Evolutionary conservation across 2,329 filamentous ascomycete species (phyloP).

Genomic region (Colletotrichum coccodes): DNA sequence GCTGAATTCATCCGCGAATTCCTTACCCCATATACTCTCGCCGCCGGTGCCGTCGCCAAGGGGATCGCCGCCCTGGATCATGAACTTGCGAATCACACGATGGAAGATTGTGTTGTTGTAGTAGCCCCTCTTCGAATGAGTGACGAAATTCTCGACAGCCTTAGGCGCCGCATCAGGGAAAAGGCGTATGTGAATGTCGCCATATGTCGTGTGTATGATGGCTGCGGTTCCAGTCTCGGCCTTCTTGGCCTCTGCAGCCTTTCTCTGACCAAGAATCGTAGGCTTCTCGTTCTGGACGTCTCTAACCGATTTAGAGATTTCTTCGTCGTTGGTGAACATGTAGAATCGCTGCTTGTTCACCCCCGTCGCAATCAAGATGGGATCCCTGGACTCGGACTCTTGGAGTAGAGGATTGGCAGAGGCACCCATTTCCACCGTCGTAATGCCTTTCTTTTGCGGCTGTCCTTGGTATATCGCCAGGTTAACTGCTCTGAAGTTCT

Average conservation of each 20-base stretch:
- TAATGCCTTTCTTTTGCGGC: constrained; percentile 91
- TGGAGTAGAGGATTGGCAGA: constrained; percentile 92
- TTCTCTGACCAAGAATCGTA: constrained; percentile 69
- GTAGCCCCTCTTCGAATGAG: constrained; percentile 88
- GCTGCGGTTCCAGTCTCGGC: constrained; percentile 82
- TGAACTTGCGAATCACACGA: constrained; percentile 96
- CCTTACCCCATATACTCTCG: constrained; percentile 91
- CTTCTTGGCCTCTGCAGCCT: constrained; percentile 66
- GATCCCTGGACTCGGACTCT: constrained; percentile 90
- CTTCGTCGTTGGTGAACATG: constrained; percentile 94
- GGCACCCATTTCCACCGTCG: constrained; percentile 97
- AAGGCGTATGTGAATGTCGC: constrained; percentile 92
- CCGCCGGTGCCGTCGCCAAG: constrained; percentile 90
- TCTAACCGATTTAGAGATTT: constrained; percentile 83
- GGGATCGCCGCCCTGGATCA: constrained; percentile 92
- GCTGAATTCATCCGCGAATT: constrained; percentile 95
- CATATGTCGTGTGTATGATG: constrained; percentile 89
- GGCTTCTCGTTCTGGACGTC: constrained; percentile 97
- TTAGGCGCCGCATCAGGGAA: constrained; percentile 95
- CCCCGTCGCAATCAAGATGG: constrained; percentile 86
- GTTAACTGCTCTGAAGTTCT: constrained; percentile 85
- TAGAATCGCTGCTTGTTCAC: constrained; percentile 93
- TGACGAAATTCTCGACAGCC: constrained; percentile 97
- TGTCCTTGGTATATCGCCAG: constrained; percentile 93
- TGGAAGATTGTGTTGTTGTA: constrained; percentile 99